Percentiles rank a stretch among this genome's conserved stretches.
phyloP scores from a whole-genome alignment of 2,329 filamentous ascomycete species.

The Paradendryphiella salina region DNA sequence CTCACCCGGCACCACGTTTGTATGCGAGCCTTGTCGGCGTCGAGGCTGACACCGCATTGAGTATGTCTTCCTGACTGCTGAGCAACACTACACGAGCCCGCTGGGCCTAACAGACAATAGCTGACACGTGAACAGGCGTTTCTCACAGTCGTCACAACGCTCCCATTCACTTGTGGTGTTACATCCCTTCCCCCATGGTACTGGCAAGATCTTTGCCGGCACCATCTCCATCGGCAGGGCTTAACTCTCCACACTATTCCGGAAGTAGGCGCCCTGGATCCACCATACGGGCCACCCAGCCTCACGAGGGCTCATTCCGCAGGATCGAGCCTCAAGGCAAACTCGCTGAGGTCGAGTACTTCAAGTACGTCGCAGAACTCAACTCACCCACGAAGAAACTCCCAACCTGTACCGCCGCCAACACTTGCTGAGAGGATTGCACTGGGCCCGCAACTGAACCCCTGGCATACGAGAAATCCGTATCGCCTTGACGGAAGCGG shows the following conservation, averaged over 20 bases:
- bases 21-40: slow-evolving; percentile 1
- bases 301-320: slow-evolving; percentile 8
- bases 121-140: neutral
- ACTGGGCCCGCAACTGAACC: slow-evolving; percentile 10
- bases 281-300: slow-evolving; percentile 5
- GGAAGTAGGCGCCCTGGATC: slow-evolving; percentile 14
- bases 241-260: slow-evolving; percentile 5
- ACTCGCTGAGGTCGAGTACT: slow-evolving; percentile 2
- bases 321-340: slow-evolving; percentile 3
- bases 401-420: slow-evolving; percentile 5
- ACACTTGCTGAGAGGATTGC: slow-evolving; percentile 11
- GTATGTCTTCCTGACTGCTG: neutral
- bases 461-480: slow-evolving; percentile 10
- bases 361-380: slow-evolving; percentile 1
- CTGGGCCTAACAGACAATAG: neutral
- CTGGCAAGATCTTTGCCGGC: slow-evolving; percentile 2
- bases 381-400: slow-evolving; percentile 1
- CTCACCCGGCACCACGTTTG: neutral
- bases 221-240: neutral
- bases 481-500: slow-evolving; percentile 1
- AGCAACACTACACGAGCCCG: neutral
- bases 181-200: slow-evolving; percentile 13
- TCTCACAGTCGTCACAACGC: slow-evolving; percentile 16
- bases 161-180: slow-evolving; percentile 12
- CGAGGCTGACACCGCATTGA: neutral